Percentiles rank a stretch among this genome's conserved stretches.
These are phyloP conservation scores for Naematelia aurantialba DNA, from an alignment of 768 basidiomycete genomes.

Conservation along the genomic window DNA sequence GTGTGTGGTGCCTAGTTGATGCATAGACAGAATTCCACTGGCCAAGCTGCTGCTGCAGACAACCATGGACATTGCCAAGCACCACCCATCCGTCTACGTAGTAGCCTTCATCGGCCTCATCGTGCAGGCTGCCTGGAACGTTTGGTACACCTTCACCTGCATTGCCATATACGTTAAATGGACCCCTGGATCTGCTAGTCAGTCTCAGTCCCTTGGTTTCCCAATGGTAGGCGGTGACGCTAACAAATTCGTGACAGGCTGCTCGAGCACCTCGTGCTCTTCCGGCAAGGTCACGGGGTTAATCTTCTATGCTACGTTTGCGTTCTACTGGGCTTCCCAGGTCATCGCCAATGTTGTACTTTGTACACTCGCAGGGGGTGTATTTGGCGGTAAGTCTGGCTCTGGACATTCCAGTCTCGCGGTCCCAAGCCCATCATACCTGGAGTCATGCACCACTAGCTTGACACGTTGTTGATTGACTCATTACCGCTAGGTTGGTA, in stretches of 20 bases:
- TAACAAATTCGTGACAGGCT: conserved; percentile 6
- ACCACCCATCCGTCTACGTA: conserved; percentile 74
- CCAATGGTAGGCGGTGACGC: neutral
- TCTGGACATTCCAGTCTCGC: neutral
- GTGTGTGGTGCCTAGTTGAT: conserved; percentile 28
- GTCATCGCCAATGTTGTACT: conserved; percentile 74
- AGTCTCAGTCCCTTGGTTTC: conserved; percentile 32
- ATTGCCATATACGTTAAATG: conserved; percentile 71
- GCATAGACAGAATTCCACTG: conserved; percentile 70
- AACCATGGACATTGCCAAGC: conserved; percentile 78
- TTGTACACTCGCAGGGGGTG: conserved; percentile 75
- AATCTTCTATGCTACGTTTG: conserved; percentile 72
- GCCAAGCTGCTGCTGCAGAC: conserved; percentile 74
- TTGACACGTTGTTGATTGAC: no score
- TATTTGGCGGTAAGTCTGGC: conserved; percentile 56
- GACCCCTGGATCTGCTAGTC: conserved; percentile 72
- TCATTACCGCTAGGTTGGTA: conserved; percentile 70
- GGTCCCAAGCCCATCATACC: no score
- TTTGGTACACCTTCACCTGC: conserved; percentile 75
- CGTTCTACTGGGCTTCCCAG: conserved; percentile 82
- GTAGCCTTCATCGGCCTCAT: conserved; percentile 70
- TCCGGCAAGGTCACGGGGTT: conserved; percentile 72
- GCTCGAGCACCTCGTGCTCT: conserved; percentile 59
- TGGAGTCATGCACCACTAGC: no score
- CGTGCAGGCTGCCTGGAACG: conserved; percentile 65